Percentiles rank a stretch among this genome's conserved stretches.
phyloP scores from a whole-genome alignment of 139 green algal species.

The Marvania coccoides region DNA sequence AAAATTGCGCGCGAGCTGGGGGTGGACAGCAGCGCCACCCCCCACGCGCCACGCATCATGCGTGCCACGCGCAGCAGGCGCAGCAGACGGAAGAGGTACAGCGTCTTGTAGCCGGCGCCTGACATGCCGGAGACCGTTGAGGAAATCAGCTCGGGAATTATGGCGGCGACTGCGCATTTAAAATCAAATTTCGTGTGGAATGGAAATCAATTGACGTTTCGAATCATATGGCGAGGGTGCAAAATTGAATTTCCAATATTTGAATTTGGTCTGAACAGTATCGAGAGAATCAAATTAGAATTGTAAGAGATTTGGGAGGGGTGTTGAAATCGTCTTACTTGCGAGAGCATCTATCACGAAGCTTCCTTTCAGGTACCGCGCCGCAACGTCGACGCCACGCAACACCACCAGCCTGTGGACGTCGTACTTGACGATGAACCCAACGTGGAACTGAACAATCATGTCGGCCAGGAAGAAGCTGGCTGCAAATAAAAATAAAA shows the following conservation, averaged over 20 bases:
- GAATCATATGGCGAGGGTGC: no score
- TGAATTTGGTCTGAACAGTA: no score
- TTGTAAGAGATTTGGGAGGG: no score
- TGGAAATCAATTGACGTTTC: not conserved
- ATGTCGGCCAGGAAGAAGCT: conserved; percentile 2
- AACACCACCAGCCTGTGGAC: not conserved
- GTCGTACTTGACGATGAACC: conserved; percentile 4
- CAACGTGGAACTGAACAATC: conserved; percentile 7
- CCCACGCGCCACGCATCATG: not conserved
- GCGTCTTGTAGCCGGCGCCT: not conserved
- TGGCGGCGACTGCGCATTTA: not conserved
- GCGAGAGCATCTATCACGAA: conserved; percentile 6
- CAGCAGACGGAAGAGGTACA: conserved; percentile 2
- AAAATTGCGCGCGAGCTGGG: not conserved
- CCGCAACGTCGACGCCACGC: not conserved
- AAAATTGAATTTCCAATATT: no score
- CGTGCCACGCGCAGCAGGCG: not conserved
- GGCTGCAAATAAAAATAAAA: no score
- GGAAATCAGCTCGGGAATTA: not conserved
- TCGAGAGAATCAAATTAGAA: no score
- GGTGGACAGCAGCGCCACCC: not conserved
- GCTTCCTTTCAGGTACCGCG: not conserved
- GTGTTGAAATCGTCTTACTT: not conserved
- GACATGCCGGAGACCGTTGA: not conserved
- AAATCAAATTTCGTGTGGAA: not conserved